Evolutionary conservation across 129 eudicot species (phyloP).

Genomic region (Tagetes erecta): DNA sequence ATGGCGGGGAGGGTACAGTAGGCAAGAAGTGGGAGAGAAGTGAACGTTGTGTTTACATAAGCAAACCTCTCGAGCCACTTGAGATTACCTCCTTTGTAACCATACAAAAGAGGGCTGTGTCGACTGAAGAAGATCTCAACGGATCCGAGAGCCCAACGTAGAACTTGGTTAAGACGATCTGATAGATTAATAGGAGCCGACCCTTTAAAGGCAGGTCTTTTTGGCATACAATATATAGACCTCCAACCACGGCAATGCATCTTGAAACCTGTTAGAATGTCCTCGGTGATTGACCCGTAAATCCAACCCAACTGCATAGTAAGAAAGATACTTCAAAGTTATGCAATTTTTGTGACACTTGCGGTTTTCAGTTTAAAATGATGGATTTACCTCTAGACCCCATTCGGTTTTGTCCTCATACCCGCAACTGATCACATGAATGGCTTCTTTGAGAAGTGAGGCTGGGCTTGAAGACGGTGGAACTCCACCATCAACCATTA

Average conservation of each 20-base stretch:
- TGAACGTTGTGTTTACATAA: constrained; percentile 87
- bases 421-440: constrained; percentile 97
- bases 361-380: background rate
- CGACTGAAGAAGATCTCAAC: constrained; percentile 96
- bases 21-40: constrained; percentile 91
- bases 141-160: constrained; percentile 99
- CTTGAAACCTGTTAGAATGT: constrained; percentile 93
- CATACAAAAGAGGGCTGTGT: constrained; percentile 83
- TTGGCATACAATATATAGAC: constrained; percentile 94
- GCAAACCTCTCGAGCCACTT: constrained; percentile 90
- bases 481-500: constrained; percentile 96
- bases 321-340: background rate
- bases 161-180: constrained; percentile 94
- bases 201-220: constrained; percentile 78
- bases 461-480: constrained; percentile 99
- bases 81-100: constrained; percentile 83
- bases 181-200: constrained; percentile 94
- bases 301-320: constrained; percentile 89
- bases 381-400: constrained; percentile 79
- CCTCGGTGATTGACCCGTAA: constrained; percentile 94
- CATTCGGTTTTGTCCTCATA: constrained; percentile 98
- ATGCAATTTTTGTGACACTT: background rate
- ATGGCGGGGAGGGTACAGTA: constrained; percentile 91
- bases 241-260: constrained; percentile 99
- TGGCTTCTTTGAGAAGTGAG: constrained; percentile 91